A percentile compares a stretch with the other conserved stretches of the same genome.
Conservation (phyloP, 164 flowering plant genomes). For the Houttuynia cordata region DNA sequence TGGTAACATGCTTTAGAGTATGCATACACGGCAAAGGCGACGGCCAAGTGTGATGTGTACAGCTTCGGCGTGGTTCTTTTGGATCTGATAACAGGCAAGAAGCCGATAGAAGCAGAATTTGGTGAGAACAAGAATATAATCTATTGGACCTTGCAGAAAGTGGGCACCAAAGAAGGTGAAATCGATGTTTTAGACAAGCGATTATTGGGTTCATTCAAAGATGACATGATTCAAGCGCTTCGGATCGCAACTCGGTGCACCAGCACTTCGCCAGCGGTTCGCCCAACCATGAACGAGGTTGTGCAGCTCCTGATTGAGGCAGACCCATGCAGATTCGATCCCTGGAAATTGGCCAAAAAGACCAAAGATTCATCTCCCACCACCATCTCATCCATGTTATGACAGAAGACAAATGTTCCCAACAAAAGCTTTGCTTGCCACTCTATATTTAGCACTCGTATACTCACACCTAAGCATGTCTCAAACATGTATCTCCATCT, state of each 20-base stretch:
- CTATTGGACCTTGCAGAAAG: conserved; percentile 77
- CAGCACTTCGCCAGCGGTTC: conserved; percentile 33
- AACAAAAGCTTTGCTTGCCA: not conserved
- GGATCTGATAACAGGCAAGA: conserved; percentile 90
- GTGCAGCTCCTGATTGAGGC: conserved; percentile 69
- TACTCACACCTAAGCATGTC: not conserved
- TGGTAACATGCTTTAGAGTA: too few species aligned
- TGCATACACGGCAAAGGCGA: conserved; percentile 80
- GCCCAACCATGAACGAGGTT: conserved; percentile 92
- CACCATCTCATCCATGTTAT: conserved; percentile 19
- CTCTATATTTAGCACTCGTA: not conserved
- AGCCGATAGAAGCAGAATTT: conserved; percentile 75
- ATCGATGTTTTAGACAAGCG: conserved; percentile 61
- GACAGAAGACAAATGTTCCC: conserved; percentile 7
- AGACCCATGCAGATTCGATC: conserved; percentile 53
- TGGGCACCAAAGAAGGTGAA: conserved; percentile 63
- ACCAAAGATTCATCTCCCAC: conserved; percentile 25
- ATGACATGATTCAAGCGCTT: conserved; percentile 72
- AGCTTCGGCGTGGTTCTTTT: conserved; percentile 85
- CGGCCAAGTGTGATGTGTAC: conserved; percentile 87
- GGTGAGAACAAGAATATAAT: conserved; percentile 87
- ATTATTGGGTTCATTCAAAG: conserved; percentile 44
- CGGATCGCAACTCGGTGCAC: conserved; percentile 77
- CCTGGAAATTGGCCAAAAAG: conserved; percentile 39
- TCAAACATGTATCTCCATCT: not conserved